phyloP scores from a whole-genome alignment of 2,329 filamentous ascomycete species.

The Colletotrichum costaricense region DNA sequence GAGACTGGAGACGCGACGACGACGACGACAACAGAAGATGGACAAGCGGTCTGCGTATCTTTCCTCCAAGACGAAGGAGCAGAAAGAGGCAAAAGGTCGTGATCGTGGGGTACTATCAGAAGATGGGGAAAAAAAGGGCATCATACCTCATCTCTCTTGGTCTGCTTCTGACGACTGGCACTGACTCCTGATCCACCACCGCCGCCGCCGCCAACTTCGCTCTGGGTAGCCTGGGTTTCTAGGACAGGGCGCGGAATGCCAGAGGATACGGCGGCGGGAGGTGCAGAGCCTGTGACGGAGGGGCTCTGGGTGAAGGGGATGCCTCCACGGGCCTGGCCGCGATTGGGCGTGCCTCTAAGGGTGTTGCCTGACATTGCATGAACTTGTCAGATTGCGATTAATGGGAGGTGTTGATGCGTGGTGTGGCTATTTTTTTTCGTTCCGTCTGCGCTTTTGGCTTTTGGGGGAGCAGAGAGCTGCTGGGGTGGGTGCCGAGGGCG shows the following conservation, averaged over 20 bases:
- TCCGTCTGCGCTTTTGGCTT: not conserved
- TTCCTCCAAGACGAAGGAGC: not conserved
- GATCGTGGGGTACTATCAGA: slow-evolving; percentile 23
- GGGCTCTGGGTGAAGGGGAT: slow-evolving; percentile 73
- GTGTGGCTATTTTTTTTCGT: slow-evolving; percentile 10
- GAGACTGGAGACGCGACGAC: not conserved
- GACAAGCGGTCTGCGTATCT: not conserved
- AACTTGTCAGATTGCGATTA: slow-evolving; percentile 54
- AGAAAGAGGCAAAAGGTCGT: not conserved
- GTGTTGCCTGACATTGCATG: slow-evolving; percentile 69
- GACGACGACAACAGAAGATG: not conserved
- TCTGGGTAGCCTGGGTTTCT: slow-evolving; percentile 66
- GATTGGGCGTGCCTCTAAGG: slow-evolving; percentile 76
- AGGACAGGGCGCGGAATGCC: slow-evolving; percentile 79
- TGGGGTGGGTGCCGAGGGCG: slow-evolving; percentile 28
- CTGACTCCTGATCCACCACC: slow-evolving; percentile 77
- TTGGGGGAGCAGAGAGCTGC: not conserved
- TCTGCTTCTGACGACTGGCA: slow-evolving; percentile 95
- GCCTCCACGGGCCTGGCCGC: slow-evolving; percentile 67
- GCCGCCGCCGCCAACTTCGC: slow-evolving; percentile 57
- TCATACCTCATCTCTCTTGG: slow-evolving; percentile 96
- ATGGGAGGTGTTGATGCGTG: slow-evolving; percentile 32
- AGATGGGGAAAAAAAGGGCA: no score
- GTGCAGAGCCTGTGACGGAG: slow-evolving; percentile 15
- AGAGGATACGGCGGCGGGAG: slow-evolving; percentile 55